These are phyloP conservation scores for Aspergillus vadensis DNA, from an alignment of 2,329 filamentous ascomycete genomes.

Conservation along the genomic window DNA sequence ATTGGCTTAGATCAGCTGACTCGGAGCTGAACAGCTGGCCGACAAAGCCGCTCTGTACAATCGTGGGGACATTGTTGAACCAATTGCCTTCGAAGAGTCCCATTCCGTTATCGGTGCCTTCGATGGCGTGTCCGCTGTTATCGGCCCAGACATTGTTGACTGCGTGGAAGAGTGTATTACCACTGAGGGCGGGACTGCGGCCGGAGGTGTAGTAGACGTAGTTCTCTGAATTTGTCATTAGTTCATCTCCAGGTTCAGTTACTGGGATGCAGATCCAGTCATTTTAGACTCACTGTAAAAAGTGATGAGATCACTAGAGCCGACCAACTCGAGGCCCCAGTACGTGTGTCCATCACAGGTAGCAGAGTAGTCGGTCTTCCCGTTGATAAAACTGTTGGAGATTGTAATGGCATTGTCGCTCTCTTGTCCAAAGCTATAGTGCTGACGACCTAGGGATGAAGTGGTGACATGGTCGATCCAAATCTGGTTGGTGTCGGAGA, in stretches of 20 bases:
- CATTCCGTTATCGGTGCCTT: constrained; percentile 23
- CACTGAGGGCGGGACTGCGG: constrained; percentile 57
- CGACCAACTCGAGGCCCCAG: constrained; percentile 56
- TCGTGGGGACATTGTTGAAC: constrained; percentile 39
- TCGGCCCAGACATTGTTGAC: constrained; percentile 39
- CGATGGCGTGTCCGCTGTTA: constrained; percentile 50
- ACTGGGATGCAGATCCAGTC: constrained; percentile 28
- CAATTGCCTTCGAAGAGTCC: constrained; percentile 50
- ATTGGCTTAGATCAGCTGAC: neutral
- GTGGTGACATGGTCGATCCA: constrained; percentile 57
- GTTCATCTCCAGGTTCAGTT: constrained; percentile 20
- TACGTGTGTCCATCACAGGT: constrained; percentile 61
- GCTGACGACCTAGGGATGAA: constrained; percentile 45
- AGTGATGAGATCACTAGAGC: constrained; percentile 57
- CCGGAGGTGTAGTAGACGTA: constrained; percentile 61
- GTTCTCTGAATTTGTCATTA: constrained; percentile 38
- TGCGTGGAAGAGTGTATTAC: constrained; percentile 58
- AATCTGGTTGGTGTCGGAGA: constrained; percentile 45
- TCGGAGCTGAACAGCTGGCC: neutral
- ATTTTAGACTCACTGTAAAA: too few species aligned
- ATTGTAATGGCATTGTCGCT: constrained; percentile 50
- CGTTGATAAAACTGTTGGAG: constrained; percentile 48
- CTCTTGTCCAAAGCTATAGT: constrained; percentile 46
- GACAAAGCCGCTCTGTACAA: neutral
- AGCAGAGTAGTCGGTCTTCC: constrained; percentile 55